These are phyloP conservation scores for Pittosporum tobira DNA, from an alignment of 129 eudicot species.

Conservation along the genomic window DNA sequence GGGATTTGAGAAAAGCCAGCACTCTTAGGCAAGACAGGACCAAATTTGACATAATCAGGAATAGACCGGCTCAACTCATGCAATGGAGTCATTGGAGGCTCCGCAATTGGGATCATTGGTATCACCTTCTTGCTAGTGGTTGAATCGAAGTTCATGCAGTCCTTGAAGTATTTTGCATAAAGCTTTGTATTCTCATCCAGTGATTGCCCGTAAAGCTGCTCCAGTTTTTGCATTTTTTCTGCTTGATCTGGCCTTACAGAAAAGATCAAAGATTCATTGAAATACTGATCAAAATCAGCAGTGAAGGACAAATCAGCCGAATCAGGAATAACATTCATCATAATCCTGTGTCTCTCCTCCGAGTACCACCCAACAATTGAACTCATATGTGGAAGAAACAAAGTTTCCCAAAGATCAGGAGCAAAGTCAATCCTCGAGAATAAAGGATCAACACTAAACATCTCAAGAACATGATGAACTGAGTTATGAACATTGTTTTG, in stretches of 20 bases:
- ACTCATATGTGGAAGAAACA: constrained; percentile 71
- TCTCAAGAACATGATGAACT: constrained; percentile 69
- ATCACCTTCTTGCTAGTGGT: constrained; percentile 37
- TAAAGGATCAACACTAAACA: constrained; percentile 64
- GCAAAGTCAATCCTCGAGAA: constrained; percentile 82
- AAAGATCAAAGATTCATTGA: constrained; percentile 59
- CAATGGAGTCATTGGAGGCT: constrained; percentile 79
- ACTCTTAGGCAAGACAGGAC: constrained; percentile 74
- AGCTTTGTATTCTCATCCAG: constrained; percentile 67
- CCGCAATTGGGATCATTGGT: constrained; percentile 77
- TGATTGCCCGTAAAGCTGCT: constrained; percentile 58
- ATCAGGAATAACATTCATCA: constrained; percentile 81
- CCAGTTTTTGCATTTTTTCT: constrained; percentile 57
- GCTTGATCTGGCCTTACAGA: constrained; percentile 83
- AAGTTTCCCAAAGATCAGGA: constrained; percentile 67
- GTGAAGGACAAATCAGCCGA: constrained; percentile 60
- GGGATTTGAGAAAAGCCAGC: constrained; percentile 66
- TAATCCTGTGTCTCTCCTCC: constrained; percentile 58
- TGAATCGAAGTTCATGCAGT: constrained; percentile 49
- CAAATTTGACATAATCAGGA: constrained; percentile 71
- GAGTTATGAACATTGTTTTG: constrained; percentile 42
- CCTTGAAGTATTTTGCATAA: constrained; percentile 62
- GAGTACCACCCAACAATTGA: constrained; percentile 76
- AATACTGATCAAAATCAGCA: constrained; percentile 60
- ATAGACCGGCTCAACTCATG: constrained; percentile 62